Evolutionary conservation across 148 eudicot species (phyloP).

Genomic region (Rhododendron mucronatum): DNA sequence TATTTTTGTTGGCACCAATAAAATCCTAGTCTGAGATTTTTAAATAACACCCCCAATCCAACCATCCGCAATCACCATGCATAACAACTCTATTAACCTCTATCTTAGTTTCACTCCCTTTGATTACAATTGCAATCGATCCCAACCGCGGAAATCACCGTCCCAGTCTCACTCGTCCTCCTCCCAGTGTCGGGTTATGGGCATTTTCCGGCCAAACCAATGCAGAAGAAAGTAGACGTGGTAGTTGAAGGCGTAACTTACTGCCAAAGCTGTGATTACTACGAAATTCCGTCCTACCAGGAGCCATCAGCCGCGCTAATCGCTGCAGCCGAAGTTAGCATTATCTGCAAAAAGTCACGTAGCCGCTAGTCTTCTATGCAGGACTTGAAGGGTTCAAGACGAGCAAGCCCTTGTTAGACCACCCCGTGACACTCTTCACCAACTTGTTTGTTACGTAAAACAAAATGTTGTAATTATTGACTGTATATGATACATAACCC

Average conservation of each 20-base stretch:
- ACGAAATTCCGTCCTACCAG: constrained; percentile 22
- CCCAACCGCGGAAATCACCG: background rate
- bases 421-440: constrained; percentile 1
- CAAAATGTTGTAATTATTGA: no score
- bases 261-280: constrained; percentile 72
- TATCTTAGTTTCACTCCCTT: no score
- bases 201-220: background rate
- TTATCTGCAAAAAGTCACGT: constrained; percentile 67
- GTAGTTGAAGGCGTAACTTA: constrained; percentile 70
- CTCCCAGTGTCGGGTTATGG: constrained; percentile 17
- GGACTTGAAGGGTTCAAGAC: constrained; percentile 47
- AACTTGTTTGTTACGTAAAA: no score
- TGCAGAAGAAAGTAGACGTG: constrained; percentile 29
- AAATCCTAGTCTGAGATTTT: background rate
- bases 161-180: constrained; percentile 20
- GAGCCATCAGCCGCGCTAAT: constrained; percentile 43
- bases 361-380: constrained; percentile 36
- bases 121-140: no score
- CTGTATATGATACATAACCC: no score
- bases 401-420: constrained; percentile 53
- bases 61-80: no score
- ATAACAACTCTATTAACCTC: no score
- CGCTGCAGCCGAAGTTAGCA: constrained; percentile 45
- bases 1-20: background rate
- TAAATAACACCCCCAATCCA: no score